Evolutionary conservation across 495 filamentous ascomycete species (phyloP).

Genomic region (Neurospora africana): DNA sequence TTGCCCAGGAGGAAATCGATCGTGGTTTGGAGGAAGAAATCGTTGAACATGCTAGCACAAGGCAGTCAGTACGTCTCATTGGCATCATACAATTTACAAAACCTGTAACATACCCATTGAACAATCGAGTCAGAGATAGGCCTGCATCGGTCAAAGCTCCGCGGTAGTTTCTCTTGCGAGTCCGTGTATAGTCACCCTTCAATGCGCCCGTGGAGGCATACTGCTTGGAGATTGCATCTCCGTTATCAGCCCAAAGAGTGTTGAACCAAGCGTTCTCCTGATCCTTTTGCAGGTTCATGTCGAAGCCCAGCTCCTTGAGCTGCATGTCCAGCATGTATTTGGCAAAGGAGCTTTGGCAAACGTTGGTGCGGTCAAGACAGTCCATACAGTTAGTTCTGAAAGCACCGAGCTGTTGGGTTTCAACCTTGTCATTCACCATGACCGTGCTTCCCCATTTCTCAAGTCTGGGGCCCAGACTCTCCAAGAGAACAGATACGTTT

Average conservation of each 20-base stretch:
- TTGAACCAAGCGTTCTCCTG: constrained; percentile 85
- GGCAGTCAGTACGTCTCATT: constrained; percentile 14
- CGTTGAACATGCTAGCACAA: constrained; percentile 77
- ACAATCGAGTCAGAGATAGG: constrained; percentile 65
- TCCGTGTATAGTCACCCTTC: constrained; percentile 92
- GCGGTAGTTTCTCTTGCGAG: constrained; percentile 78
- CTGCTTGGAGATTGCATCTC: constrained; percentile 60
- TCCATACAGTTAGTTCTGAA: constrained; percentile 96
- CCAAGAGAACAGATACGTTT: constrained; percentile 70
- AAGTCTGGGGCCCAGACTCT: constrained; percentile 53
- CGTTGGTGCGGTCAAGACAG: constrained; percentile 87
- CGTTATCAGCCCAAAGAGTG: constrained; percentile 90
- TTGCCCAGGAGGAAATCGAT: constrained; percentile 94
- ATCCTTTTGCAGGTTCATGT: constrained; percentile 56
- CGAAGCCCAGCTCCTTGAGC: constrained; percentile 60
- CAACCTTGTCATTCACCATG: constrained; percentile 36
- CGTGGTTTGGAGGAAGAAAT: constrained; percentile 88
- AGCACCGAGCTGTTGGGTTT: constrained; percentile 56
- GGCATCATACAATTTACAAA: background rate
- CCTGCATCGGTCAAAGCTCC: constrained; percentile 91
- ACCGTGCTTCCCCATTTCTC: constrained; percentile 56
- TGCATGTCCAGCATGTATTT: constrained; percentile 67
- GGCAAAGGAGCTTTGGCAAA: constrained; percentile 79
- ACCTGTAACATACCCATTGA: constrained; percentile 37
- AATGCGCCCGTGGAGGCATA: constrained; percentile 86